phyloP scores from a whole-genome alignment of 768 basidiomycete genomes.

The Gloeopeniophorella convolvens region DNA sequence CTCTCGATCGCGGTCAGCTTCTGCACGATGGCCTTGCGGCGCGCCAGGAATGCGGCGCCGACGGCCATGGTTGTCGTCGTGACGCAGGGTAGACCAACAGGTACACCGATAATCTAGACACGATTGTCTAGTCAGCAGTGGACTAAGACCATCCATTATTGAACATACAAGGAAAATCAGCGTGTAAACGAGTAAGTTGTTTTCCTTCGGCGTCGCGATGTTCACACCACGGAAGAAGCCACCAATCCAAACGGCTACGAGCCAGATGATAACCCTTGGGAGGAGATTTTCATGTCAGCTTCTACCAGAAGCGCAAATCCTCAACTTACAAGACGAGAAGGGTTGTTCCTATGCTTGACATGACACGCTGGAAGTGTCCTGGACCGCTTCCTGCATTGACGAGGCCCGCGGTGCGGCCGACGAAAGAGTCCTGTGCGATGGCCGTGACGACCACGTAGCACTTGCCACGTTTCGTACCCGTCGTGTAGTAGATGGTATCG shows the following conservation, averaged over 20 bases:
- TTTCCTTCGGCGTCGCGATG: conserved; percentile 36
- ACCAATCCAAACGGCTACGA: conserved; percentile 41
- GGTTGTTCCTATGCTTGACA: conserved; percentile 36
- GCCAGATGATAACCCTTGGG: conserved; percentile 33
- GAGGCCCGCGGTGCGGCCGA: conserved; percentile 39
- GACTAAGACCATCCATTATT: not conserved
- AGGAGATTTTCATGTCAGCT: not conserved
- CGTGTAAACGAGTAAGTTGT: conserved; percentile 40
- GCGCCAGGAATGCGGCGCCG: conserved; percentile 39
- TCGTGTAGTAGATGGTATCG: conserved; percentile 38
- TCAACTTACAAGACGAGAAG: conserved; percentile 32
- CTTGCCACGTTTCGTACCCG: conserved; percentile 33
- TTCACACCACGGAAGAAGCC: conserved; percentile 34
- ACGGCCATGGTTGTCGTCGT: conserved; percentile 37
- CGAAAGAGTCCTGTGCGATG: conserved; percentile 36
- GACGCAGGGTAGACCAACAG: conserved; percentile 43
- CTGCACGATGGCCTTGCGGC: conserved; percentile 40
- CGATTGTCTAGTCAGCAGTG: not conserved
- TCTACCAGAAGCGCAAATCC: not conserved
- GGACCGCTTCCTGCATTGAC: conserved; percentile 34
- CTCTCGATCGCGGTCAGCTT: conserved; percentile 45
- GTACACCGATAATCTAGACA: conserved; percentile 38
- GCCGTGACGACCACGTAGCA: conserved; percentile 33
- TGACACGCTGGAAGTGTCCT: conserved; percentile 42
- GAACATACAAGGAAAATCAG: conserved; percentile 32